These are phyloP conservation scores for Fusarium heterosporum DNA, from an alignment of 2,329 filamentous ascomycete species.

Conservation along the genomic window DNA sequence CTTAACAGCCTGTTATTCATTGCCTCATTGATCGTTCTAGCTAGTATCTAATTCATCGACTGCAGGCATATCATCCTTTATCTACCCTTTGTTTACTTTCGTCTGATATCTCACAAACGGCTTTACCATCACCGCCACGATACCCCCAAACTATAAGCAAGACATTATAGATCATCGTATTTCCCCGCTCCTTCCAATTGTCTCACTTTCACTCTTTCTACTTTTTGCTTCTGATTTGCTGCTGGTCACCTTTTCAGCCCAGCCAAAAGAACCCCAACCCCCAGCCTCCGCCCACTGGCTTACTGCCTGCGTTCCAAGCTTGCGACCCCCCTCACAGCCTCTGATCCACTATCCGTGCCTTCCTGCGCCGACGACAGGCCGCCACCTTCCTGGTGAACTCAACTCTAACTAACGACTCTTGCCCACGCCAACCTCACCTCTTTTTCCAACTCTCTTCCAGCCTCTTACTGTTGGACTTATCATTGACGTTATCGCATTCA, in stretches of 20 bases:
- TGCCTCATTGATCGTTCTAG: background rate
- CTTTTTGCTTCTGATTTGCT: slow-evolving; percentile 11
- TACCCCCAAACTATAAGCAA: slow-evolving; percentile 22
- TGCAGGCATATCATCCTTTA: slow-evolving; percentile 13
- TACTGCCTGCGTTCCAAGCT: slow-evolving; percentile 40
- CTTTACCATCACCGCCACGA: slow-evolving; percentile 23
- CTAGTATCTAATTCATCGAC: background rate
- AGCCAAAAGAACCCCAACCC: slow-evolving; percentile 12
- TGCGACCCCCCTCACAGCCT: slow-evolving; percentile 28
- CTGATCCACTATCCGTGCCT: slow-evolving; percentile 36
- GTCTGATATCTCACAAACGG: slow-evolving; percentile 6
- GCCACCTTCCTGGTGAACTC: slow-evolving; percentile 39
- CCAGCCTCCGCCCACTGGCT: slow-evolving; percentile 33
- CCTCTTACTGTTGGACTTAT: slow-evolving; percentile 26
- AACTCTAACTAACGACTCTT: slow-evolving; percentile 28
- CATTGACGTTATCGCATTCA: slow-evolving; percentile 23
- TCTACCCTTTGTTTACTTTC: slow-evolving; percentile 36
- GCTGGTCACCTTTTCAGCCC: slow-evolving; percentile 10
- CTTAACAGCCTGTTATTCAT: background rate
- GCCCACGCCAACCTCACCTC: slow-evolving; percentile 22
- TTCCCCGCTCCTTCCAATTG: slow-evolving; percentile 35
- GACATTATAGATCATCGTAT: slow-evolving; percentile 33
- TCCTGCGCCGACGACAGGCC: slow-evolving; percentile 37
- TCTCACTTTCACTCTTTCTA: slow-evolving; percentile 20
- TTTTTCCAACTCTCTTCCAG: slow-evolving; percentile 22